phyloP scores from a whole-genome alignment of 139 green algal species.

The Picocystis salinarum region DNA sequence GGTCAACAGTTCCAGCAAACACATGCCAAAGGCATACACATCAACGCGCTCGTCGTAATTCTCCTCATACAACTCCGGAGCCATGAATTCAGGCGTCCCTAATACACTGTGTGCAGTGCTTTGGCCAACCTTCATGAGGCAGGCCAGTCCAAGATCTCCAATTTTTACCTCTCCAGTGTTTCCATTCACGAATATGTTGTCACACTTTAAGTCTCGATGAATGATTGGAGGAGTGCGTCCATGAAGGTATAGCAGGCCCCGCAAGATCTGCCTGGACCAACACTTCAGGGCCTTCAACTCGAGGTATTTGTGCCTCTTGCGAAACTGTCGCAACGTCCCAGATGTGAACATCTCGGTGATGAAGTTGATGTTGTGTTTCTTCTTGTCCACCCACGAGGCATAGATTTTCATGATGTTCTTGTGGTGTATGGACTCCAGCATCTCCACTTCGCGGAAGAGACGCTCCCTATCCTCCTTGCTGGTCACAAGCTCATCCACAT shows the following conservation, averaged over 20 bases:
- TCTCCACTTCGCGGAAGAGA: constrained; percentile 81
- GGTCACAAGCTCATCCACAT: constrained; percentile 40
- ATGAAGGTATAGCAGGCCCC: constrained; percentile 87
- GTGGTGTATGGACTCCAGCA: constrained; percentile 93
- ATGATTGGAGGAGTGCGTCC: constrained; percentile 67
- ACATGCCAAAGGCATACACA: constrained; percentile 93
- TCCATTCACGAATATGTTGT: constrained; percentile 80
- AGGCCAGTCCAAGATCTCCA: constrained; percentile 88
- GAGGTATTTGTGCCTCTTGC: constrained; percentile 81
- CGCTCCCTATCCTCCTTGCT: constrained; percentile 59
- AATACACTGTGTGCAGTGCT: constrained; percentile 29
- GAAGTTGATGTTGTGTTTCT: constrained; percentile 81
- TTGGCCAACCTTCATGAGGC: constrained; percentile 36
- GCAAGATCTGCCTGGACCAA: constrained; percentile 95
- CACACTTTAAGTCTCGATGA: constrained; percentile 87
- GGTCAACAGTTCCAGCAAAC: constrained; percentile 91
- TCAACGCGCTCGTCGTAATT: constrained; percentile 97
- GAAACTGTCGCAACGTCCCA: constrained; percentile 81
- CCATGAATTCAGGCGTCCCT: constrained; percentile 95
- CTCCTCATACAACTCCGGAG: constrained; percentile 97
- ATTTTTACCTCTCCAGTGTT: constrained; percentile 93
- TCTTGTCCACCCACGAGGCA: constrained; percentile 79
- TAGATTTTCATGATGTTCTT: constrained; percentile 98
- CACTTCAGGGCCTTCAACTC: constrained; percentile 79
- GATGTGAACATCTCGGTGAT: constrained; percentile 98